Conservation (phyloP, 768 basidiomycete species). For the Dendrothele bispora region DNA sequence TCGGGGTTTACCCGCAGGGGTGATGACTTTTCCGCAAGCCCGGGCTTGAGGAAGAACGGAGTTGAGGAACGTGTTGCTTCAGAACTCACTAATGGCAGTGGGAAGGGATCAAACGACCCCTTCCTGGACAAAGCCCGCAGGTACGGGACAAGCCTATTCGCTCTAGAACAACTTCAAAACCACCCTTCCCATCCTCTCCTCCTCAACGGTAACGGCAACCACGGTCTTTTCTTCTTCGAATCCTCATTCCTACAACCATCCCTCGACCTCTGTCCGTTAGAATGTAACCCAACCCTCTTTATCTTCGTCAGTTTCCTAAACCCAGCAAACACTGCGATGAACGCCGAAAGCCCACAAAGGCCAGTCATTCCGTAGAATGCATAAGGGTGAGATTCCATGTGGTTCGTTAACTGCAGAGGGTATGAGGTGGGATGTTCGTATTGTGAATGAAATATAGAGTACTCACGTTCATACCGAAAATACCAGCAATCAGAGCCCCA, state of each 20-base stretch:
- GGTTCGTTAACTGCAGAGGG: slow-evolving; percentile 59
- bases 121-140: too few relatives aligned
- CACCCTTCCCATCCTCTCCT: slow-evolving; percentile 39
- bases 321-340: slow-evolving; percentile 64
- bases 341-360: slow-evolving; percentile 55
- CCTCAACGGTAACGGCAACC: slow-evolving; percentile 41
- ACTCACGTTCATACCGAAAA: slow-evolving; percentile 97
- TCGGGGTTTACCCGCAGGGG: too few relatives aligned
- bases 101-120: too few relatives aligned
- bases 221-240: slow-evolving; percentile 20
- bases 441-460: slow-evolving; percentile 8
- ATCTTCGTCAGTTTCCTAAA: slow-evolving; percentile 60
- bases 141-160: too few relatives aligned
- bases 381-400: slow-evolving; percentile 69
- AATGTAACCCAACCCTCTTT: slow-evolving; percentile 40
- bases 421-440: slow-evolving; percentile 11
- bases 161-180: slow-evolving; percentile 30
- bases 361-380: slow-evolving; percentile 73
- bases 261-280: slow-evolving; percentile 21
- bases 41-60: too few relatives aligned
- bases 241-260: slow-evolving; percentile 14
- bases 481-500: slow-evolving; percentile 85
- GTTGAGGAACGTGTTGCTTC: too few relatives aligned
- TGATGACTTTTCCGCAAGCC: too few relatives aligned
- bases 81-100: too few relatives aligned